Evolutionary conservation across 192 early-diverging fungal species (phyloP).

Genomic region (Lobosporangium transversale): DNA sequence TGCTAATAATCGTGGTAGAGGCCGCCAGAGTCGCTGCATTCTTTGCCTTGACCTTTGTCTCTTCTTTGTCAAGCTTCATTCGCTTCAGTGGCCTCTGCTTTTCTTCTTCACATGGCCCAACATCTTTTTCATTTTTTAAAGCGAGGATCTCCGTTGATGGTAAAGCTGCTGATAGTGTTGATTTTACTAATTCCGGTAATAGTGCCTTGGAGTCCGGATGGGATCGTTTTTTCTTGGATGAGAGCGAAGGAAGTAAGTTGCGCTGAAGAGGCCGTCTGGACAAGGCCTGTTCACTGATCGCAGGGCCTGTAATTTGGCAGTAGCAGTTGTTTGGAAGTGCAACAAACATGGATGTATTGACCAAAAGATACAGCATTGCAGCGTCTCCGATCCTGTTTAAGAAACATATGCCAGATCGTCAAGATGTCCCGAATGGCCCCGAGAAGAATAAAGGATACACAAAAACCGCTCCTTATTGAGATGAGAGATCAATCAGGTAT

Average conservation of each 20-base stretch:
- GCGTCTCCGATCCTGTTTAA: constrained; percentile 27
- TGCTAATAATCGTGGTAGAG: background rate
- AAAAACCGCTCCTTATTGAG: background rate
- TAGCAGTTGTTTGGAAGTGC: constrained; percentile 50
- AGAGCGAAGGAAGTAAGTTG: constrained; percentile 1
- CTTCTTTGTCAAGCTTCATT: too few relatives aligned
- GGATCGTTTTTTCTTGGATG: constrained; percentile 25
- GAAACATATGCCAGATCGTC: background rate
- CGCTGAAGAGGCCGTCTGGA: constrained; percentile 6
- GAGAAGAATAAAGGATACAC: background rate
- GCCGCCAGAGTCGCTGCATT: background rate
- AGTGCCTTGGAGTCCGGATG: background rate
- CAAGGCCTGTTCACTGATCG: constrained; percentile 20
- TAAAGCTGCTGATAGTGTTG: background rate
- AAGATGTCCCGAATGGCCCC: too few relatives aligned
- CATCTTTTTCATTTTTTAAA: background rate
- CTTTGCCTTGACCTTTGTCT: too few relatives aligned
- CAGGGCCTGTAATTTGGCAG: constrained; percentile 49
- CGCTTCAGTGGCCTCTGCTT: background rate
- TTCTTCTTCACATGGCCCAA: too few relatives aligned
- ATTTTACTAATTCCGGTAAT: background rate
- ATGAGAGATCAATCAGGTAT: background rate
- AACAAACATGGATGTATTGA: constrained; percentile 43
- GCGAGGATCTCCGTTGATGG: background rate
- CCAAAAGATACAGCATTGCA: constrained; percentile 45